These are phyloP conservation scores for Trametes polyzona DNA, from an alignment of 1,284 basidiomycete species.

Conservation along the genomic window DNA sequence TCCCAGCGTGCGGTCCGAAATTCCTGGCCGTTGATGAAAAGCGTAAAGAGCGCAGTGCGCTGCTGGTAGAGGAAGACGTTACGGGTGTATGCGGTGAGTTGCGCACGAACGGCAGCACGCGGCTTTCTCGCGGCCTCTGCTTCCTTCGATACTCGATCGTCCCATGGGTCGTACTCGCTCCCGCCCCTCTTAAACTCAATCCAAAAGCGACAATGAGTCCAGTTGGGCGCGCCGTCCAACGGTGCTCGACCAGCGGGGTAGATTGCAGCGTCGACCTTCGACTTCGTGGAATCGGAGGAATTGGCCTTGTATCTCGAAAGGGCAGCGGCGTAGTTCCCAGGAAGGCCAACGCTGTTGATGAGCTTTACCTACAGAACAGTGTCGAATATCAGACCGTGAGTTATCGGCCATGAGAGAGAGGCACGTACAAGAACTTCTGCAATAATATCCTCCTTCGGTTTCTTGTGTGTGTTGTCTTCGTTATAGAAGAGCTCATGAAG, in stretches of 20 bases:
- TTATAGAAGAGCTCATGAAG: too few species aligned
- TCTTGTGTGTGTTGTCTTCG: too few species aligned
- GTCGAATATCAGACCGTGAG: too few species aligned
- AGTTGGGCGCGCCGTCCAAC: not conserved
- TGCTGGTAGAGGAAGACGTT: constrained; percentile 1
- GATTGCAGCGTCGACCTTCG: not conserved
- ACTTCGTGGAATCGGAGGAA: not conserved
- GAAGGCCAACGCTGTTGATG: not conserved
- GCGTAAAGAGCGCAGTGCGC: not conserved
- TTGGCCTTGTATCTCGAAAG: not conserved
- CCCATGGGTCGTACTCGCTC: not conserved
- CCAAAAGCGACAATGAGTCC: not conserved
- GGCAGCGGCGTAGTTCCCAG: not conserved
- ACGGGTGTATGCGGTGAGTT: constrained; percentile 2
- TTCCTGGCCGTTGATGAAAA: constrained; percentile 1
- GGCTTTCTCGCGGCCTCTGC: not conserved
- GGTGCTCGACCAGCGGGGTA: not conserved
- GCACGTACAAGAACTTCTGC: too few species aligned
- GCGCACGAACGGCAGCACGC: not conserved
- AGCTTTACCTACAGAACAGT: too few species aligned
- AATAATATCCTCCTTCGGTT: too few species aligned
- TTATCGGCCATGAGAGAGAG: too few species aligned
- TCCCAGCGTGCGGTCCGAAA: constrained; percentile 12
- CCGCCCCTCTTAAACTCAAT: constrained; percentile 11
- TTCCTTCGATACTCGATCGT: not conserved